Percentiles rank a stretch among this genome's conserved stretches.
These are phyloP conservation scores for Cercospora sojina DNA, from an alignment of 2,329 filamentous ascomycete species.

Conservation along the genomic window DNA sequence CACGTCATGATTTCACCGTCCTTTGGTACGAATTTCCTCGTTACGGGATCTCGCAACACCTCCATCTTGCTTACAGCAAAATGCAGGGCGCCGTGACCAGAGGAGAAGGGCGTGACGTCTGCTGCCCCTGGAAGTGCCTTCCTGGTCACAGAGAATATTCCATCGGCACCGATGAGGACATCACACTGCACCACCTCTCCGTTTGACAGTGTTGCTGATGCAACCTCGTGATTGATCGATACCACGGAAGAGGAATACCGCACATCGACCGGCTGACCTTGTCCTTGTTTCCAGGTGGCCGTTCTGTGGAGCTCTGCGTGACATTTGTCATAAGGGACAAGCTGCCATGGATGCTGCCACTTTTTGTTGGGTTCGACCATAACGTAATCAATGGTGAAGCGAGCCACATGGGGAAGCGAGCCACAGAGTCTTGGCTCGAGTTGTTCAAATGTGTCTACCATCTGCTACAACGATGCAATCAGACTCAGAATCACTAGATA, in stretches of 20 bases:
- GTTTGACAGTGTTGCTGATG: conserved; percentile 30
- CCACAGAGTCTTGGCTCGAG: too few species aligned
- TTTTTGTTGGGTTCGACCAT: conserved; percentile 41
- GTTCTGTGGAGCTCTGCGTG: conserved; percentile 33
- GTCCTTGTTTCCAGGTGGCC: conserved; percentile 27
- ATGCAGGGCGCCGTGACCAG: conserved; percentile 58
- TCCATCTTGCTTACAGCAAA: conserved; percentile 54
- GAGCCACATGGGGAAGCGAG: too few species aligned
- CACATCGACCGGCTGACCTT: conserved; percentile 30
- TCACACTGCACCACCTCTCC: conserved; percentile 33
- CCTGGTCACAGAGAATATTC: conserved; percentile 33
- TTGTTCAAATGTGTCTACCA: too few species aligned
- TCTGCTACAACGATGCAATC: too few species aligned
- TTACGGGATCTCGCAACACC: conserved; percentile 45
- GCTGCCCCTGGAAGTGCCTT: conserved; percentile 24
- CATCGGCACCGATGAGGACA: conserved; percentile 38
- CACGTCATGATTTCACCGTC: conserved; percentile 44
- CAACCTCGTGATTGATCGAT: conserved; percentile 29
- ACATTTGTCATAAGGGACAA: conserved; percentile 35
- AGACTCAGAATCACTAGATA: too few species aligned
- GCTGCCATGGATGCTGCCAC: conserved; percentile 47
- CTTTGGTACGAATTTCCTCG: conserved; percentile 37
- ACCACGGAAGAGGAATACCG: conserved; percentile 29
- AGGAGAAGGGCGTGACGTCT: conserved; percentile 30
- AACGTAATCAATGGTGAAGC: too few species aligned